Base-by-base conservation (phyloP, 176 grass and related monocot genomes). In the Triticum monococcum region DNA sequence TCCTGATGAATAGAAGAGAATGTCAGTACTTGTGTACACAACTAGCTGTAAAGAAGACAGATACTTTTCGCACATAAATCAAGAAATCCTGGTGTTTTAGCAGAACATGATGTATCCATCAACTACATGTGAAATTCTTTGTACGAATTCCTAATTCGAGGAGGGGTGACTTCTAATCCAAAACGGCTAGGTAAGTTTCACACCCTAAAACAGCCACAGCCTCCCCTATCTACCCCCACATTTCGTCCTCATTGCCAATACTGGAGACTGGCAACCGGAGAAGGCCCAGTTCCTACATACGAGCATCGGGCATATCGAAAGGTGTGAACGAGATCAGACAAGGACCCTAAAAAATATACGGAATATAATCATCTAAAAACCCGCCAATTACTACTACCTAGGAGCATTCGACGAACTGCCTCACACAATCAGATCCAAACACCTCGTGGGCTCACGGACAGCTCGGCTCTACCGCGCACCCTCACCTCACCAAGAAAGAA, bases 341-440 rank as follows among this genome's bases (percentile, higher is more conserved):
- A 26, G 28, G 38, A 13, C 62, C 62, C 54, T 41, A 22, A 8
- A 59, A 74, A 9, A 66, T 22, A 18, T 8, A 41, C 40, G 8
- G 38, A 54, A 83, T 20, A 3, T 57, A 57, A 57, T 22, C 18
- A 22, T 57, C 18, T 57, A 57, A 57, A 57, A 46, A 57, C 22
- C 2, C 18, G 17, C 17, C 2, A 57, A 57, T 18, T 54, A 18
- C 16, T 48, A 20, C 17, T 8, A 12, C 43, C 14, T 36, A 9
- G 8, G n/a, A 69, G 76, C 43, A 50, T 23, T 30, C 70, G 81
- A 32, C 0, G n/a, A 69, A 75, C 24, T 18, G 13, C 30, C 69
- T 87, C 45, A 38, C 22, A 18, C 7, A 62, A 84, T 77, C 24
- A 9, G 81, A 91, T 84, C 81, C 69, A 16, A 18, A 13, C 1